Conservation (phyloP, 257 asterid species). For the Osmanthus fragrans region DNA sequence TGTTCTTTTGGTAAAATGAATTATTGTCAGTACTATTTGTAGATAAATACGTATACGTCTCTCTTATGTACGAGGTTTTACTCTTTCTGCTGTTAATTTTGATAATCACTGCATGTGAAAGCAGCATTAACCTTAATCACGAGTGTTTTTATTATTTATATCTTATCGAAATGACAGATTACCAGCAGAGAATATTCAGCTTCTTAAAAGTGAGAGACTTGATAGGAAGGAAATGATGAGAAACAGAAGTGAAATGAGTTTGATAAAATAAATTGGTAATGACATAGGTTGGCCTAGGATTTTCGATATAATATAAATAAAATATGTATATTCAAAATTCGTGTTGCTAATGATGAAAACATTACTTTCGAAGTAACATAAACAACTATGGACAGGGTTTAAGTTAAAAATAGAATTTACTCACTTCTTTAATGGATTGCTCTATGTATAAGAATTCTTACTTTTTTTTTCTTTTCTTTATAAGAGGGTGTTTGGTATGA, state of each 20-base stretch:
- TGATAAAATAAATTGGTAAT: too few species aligned
- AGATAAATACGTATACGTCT: neutral
- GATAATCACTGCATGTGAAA: slow-evolving; percentile 28
- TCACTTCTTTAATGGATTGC: neutral
- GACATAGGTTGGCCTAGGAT: too few species aligned
- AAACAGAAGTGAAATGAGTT: too few species aligned
- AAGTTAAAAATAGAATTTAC: neutral
- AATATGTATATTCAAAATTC: too few species aligned
- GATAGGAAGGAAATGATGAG: too few species aligned
- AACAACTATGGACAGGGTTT: neutral
- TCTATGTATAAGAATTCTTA: too few species aligned
- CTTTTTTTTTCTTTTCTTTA: neutral
- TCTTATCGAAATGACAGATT: neutral
- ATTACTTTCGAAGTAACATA: too few species aligned
- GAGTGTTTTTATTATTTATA: slow-evolving; percentile 10
- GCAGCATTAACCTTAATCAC: slow-evolving; percentile 21
- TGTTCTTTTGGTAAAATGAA: slow-evolving; percentile 21
- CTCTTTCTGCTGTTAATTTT: slow-evolving; percentile 6
- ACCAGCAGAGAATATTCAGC: neutral
- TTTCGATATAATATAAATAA: too few species aligned
- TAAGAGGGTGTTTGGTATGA: too few species aligned
- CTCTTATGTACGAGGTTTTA: neutral
- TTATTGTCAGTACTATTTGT: slow-evolving; percentile 4
- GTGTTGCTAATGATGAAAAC: too few species aligned
- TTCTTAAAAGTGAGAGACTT: neutral